Evolutionary conservation across 1,139 yeast genomes (phyloP), one percentile per base, ranked within the genome.

Genomic region (Tardiomyces depauwii): DNA sequence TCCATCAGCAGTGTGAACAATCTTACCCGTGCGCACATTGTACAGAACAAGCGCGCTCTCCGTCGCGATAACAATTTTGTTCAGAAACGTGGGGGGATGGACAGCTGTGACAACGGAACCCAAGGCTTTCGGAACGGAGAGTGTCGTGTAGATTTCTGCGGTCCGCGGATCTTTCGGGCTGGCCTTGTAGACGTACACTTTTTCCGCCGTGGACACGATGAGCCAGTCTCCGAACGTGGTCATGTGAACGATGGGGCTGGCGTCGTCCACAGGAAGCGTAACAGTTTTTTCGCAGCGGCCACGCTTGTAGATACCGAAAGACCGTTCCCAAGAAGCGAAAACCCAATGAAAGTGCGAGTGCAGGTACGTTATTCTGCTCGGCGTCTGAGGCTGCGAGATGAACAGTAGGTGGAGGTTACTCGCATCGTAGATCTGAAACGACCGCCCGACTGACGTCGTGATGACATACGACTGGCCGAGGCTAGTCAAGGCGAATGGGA

Each of bases 341-440:
- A 87, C 88, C 60, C 81, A 76, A 59, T 91, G 96, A 68, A 78
- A 79, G 64, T 87, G 95, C 1, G 96, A 82, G 19, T 82, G 74
- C 47, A 91, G 69, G 36, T 82, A 77, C 12, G 82, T 76, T 54
- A 91, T 89, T 49, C 77, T 76, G 11, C 77, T 61, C 0, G 82
- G 74, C 0, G 95, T 81, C 60, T 85, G 93, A 28, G 75, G 76
- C 53, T 80, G 86, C 1, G 96, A 86, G 11, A 91, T 95, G 66
- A 91, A 93, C 38, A 91, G 68, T 53, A 91, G 71, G 56, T 86
- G 94, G 52, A 91, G 72, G 5, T 86, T 87, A 40, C 91, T 78
- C 14, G 95, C 95, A 67, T 91, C 98, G 59, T 85, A 93, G 38
- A 91, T 86, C 63, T 91, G 98, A 66, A 91, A 87, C 1, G 93